Percentiles rank a stretch among this genome's conserved stretches.
Conservation (phyloP, 2,329 filamentous ascomycete species). For the Epichloe baconii region DNA sequence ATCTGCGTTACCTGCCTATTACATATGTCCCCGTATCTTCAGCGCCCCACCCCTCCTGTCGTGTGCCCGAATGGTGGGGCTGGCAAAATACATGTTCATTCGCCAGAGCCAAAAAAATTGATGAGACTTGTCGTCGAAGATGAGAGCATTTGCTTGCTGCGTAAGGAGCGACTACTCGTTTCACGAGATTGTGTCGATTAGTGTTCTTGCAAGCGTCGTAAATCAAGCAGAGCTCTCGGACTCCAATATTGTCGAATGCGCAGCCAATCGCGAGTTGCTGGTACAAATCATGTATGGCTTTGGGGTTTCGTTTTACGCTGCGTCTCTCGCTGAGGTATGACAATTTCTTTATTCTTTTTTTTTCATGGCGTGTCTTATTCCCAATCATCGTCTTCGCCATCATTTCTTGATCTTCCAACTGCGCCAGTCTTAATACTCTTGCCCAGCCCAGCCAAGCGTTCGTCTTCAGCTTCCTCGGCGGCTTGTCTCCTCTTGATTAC, state of each 20-base stretch:
- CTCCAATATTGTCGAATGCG: not conserved
- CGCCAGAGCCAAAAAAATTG: no score
- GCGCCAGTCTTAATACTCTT: slow-evolving; percentile 40
- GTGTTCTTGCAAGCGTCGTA: not conserved
- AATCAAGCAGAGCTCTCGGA: not conserved
- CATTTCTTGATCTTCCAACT: slow-evolving; percentile 28
- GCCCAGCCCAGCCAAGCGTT: slow-evolving; percentile 27
- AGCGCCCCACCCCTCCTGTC: not conserved
- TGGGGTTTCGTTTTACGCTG: not conserved
- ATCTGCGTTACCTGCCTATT: not conserved
- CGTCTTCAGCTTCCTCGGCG: slow-evolving; percentile 48
- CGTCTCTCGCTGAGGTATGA: not conserved
- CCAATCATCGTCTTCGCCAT: slow-evolving; percentile 44
- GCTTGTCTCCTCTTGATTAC: slow-evolving; percentile 49
- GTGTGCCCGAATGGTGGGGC: slow-evolving; percentile 1
- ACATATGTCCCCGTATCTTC: not conserved
- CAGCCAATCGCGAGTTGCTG: not conserved
- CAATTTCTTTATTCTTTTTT: not conserved
- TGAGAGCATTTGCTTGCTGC: not conserved
- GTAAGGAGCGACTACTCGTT: not conserved
- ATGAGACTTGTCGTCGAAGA: not conserved
- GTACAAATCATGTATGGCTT: not conserved
- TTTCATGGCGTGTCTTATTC: slow-evolving; percentile 30
- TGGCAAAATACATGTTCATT: no score
- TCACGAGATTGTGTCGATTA: not conserved